Percentiles rank a stretch among this genome's conserved stretches.
These are phyloP conservation scores for Calonectria pauciramosa DNA, from an alignment of 2,329 filamentous ascomycete species.

Conservation along the genomic window DNA sequence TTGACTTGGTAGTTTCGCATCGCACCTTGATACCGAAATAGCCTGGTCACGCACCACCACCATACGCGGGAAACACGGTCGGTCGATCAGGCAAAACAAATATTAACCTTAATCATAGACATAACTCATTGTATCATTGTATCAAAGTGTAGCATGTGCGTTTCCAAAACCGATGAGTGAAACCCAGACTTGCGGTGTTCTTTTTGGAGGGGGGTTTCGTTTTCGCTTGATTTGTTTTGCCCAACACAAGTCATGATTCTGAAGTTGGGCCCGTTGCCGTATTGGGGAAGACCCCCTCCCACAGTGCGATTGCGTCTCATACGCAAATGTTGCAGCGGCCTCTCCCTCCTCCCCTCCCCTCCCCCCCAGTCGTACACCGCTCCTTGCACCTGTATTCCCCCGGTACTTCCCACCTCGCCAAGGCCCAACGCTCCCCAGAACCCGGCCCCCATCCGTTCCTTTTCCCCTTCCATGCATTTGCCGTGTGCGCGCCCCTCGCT, in stretches of 20 bases:
- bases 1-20: not conserved
- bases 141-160: not conserved
- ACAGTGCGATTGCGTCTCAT: not conserved
- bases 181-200: not conserved
- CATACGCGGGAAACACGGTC: not conserved
- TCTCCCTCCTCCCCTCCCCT: too few relatives aligned
- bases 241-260: not conserved
- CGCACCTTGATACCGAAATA: not conserved
- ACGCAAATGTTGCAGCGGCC: too few relatives aligned
- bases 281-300: not conserved
- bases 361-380: not conserved
- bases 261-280: too few relatives aligned
- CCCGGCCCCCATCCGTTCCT: not conserved
- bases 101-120: conserved; percentile 9
- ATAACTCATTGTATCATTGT: not conserved
- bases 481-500: not conserved
- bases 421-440: not conserved
- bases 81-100: not conserved
- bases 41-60: too few relatives aligned
- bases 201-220: not conserved
- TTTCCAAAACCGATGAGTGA: not conserved
- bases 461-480: not conserved
- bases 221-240: not conserved
- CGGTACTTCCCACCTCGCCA: not conserved
- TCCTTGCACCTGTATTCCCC: not conserved